Base-by-base conservation (phyloP, 495 filamentous ascomycete genomes). In the Aspergillus leporis region DNA sequence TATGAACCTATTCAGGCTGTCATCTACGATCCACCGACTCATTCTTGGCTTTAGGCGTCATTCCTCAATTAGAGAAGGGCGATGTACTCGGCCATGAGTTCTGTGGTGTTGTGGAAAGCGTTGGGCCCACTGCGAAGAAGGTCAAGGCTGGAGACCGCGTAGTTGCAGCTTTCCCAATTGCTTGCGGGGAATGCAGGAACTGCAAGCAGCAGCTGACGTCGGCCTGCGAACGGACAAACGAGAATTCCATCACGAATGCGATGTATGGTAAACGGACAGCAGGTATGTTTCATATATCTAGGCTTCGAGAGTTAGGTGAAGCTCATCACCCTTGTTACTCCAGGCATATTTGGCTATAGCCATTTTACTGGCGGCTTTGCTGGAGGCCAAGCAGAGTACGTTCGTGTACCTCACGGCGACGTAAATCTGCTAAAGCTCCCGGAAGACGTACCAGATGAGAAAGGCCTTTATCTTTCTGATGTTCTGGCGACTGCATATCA, bases 21-120 rank as follows among this genome's bases (percentile, higher is more conserved):
- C 34, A 12, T 36, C 10, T 5, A 36, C 4, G 34, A 36, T 53
- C 19, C n/a, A 51, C 22, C 4, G 55, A 40, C 34, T 16, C 4
- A 16, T 46, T 62, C 19, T 63, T 25, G 7, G 18, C 10, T 51
- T 12, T 49, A 79, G 79, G 85, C 28, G 70, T 76, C 19, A 81
- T 96, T 25, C 73, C 93, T 4, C 81, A 95, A 65, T 62, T 96
- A 36, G 74, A 87, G 61, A 88, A 90, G 63, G 91, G 93, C 43
- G 92, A 97, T 74, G 92, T 96, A 51, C 81, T 96, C 0, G 92
- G 92, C 47, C 91, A 97, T 69, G 92, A 96, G 64, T 95, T 91
- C 75, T 92, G 88, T 66, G 92, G 92, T 43, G 72, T 91, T 18
- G 87, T 95, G 6, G 90, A 94, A 32, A 76, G 81, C 16, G 79